Base-by-base conservation (phyloP, 352 stramenopile genomes). In the Globisporangium cederbergense region DNA sequence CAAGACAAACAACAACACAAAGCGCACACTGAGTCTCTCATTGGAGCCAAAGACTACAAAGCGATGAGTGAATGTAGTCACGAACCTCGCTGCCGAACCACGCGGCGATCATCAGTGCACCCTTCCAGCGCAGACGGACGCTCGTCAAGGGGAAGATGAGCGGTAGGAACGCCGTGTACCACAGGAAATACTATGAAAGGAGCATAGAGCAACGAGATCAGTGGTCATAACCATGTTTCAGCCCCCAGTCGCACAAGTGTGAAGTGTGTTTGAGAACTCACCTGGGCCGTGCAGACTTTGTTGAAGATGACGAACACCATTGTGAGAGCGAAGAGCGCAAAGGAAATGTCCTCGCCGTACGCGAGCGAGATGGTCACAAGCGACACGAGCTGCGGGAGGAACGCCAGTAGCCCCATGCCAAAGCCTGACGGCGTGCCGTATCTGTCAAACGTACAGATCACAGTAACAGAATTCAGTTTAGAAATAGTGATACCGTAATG, bases 291-390 rank as follows among this genome's bases (percentile, higher is more conserved):
- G 74, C 86, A 94, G 2, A 97, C 89, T 65, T 98, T 98, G 77
- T 99, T 99, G 76, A 98, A 97, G 28, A 98, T 96, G 20, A 99
- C 98, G 76, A 99, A 99, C 2, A 98, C 73, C 79, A 98, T 98
- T n/a, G 97, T 99, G 73, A 99, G 82, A 18, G 97, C 75, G 71
- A 99, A 99, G 1, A 99, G 68, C 40, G 94, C 95, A 64, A 99
- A 95, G 32, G 86, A 81, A 14, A 99, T 68, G 71, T 99, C 89
- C 34, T 73, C 73, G 40, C 81, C 90, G 56, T 86, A 91, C 36
- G 67, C 66, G 32, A 89, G 62, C 18, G 81, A 95, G 49, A 96
- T 83, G 8, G 79, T 88, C 45, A 94, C 62, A 2, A 96, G 73
- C 13, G 88, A 90, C 28, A 73, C 67, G n/a, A 97, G 60, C 38